A percentile compares a stretch with the other conserved stretches of the same genome.
Conservation (phyloP, 805 yeast genomes). For the Lipomyces yamanashiensis region DNA sequence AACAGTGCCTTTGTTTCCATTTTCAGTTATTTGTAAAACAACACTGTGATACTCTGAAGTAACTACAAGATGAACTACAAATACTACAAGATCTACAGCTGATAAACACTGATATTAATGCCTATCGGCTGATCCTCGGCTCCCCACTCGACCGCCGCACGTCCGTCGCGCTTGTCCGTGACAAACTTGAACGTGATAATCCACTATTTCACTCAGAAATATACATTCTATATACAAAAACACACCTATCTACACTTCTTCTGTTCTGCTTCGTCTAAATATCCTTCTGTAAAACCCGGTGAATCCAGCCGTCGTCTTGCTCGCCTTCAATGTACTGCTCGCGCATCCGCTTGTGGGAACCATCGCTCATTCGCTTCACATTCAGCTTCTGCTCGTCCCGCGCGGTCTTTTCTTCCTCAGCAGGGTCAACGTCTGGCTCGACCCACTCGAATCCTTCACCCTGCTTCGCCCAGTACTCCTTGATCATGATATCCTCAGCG, state of each 20-base stretch:
- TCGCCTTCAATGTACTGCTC: slow-evolving; percentile 14
- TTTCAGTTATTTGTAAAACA: no score
- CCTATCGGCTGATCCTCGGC: not conserved
- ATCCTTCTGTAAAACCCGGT: slow-evolving; percentile 15
- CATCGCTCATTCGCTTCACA: not conserved
- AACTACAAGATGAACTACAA: no score
- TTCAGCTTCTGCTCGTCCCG: slow-evolving; percentile 39
- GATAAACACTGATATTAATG: no score
- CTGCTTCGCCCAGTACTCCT: slow-evolving; percentile 85
- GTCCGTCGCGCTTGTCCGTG: not conserved
- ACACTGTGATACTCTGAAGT: no score
- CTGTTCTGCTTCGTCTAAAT: not conserved
- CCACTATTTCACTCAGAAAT: no score
- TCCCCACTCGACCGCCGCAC: not conserved
- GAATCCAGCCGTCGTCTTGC: slow-evolving; percentile 24
- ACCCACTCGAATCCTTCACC: slow-evolving; percentile 90
- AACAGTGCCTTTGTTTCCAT: slow-evolving; percentile 25
- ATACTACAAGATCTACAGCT: not conserved
- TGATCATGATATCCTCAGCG: slow-evolving; percentile 67
- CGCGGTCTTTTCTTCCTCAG: slow-evolving; percentile 49
- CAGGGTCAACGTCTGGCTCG: slow-evolving; percentile 90
- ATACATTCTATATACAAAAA: no score
- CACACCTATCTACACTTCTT: no score
- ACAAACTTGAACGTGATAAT: no score
- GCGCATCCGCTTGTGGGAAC: slow-evolving; percentile 6